Evolutionary conservation across 2,329 filamentous ascomycete species (phyloP), one percentile per base, ranked within the genome.

Genomic region (Lasiodiplodia gonubiensis): DNA sequence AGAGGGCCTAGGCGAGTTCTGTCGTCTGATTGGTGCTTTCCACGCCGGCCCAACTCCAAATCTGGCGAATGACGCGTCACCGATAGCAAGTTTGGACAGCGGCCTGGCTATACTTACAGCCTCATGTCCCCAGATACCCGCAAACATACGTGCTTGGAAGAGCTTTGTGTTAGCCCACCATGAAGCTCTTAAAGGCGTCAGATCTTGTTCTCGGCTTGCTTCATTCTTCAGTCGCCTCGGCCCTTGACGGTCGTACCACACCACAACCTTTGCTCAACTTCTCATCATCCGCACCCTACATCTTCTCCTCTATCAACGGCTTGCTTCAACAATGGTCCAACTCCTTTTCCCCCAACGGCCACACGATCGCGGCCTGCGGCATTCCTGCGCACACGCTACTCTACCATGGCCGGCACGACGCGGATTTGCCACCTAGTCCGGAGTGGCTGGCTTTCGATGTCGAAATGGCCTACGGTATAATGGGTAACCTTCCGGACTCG

Each of bases 381-480:
- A 78, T 86, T 4, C 79, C 82, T 4, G 75, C 81, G 14, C 81
- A 80, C 68, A 85, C 83, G 11, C 77, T 82, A 66, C 73, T 86
- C 46, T 85, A 85, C 74, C 84, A 86, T 72, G 84, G 83, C 14
- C 74, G 83, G 51, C 74, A 73, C 69, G 81, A 83, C 68, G 73
- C 66, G 12, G 73, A 80, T 5, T 69, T 78, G 4, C 80, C 83
- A 3, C 80, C 82, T 18, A 83, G 79, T 66, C 83, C 83, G 14
- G 84, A 86, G 73, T 86, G 83, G 83, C 74, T 86, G 25, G 81
- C 83, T 6, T 82, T 86, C 69, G 84, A 86, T 71, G 75, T 83
- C 71, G 83, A 82, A 67, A 86, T 85, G 84, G 78, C 82, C n/a
- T 86, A 86, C 70, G 82, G 81, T 5, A 85, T 86, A 69, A 85